A percentile compares a stretch with the other conserved stretches of the same genome.
Conservation (phyloP, 768 basidiomycete species). For the Russula foetens region DNA sequence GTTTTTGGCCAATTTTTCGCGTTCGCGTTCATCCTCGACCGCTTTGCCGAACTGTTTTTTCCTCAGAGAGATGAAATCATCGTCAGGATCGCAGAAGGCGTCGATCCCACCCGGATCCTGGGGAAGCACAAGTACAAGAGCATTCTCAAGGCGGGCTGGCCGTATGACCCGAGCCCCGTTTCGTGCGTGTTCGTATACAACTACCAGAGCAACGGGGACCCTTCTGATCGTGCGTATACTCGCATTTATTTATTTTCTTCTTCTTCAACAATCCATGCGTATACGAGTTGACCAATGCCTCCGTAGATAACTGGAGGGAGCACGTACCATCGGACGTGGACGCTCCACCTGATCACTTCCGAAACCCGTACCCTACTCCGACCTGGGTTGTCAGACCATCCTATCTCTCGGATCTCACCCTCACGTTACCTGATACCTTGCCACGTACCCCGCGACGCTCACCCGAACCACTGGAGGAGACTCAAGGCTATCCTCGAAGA, state of each 20-base stretch:
- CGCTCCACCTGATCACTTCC: neutral
- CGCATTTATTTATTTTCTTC: neutral
- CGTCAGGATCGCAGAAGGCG: slow-evolving; percentile 4
- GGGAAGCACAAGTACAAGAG: slow-evolving; percentile 13
- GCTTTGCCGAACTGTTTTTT: neutral
- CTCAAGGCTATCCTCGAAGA: neutral
- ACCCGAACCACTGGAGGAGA: neutral
- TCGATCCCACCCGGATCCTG: neutral
- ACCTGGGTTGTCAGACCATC: slow-evolving; percentile 8
- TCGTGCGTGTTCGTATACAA: slow-evolving; percentile 13
- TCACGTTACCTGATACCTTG: neutral
- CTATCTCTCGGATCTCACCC: neutral
- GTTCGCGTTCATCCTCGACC: neutral
- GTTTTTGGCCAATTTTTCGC: too few relatives aligned
- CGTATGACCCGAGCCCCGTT: neutral
- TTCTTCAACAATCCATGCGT: neutral
- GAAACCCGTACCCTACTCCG: slow-evolving; percentile 12
- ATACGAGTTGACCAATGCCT: neutral
- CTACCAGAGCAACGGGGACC: slow-evolving; percentile 10
- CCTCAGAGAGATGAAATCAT: slow-evolving; percentile 15
- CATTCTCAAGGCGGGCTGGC: slow-evolving; percentile 7
- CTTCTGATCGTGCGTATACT: slow-evolving; percentile 11
- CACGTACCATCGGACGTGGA: neutral
- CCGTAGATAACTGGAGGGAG: slow-evolving; percentile 15
- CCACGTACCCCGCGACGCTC: slow-evolving; percentile 2